Percentiles rank a stretch among this genome's conserved stretches.
Evolutionary conservation across 441 rosid genomes (phyloP).

Genomic region (Heliophila coronopifolia): DNA sequence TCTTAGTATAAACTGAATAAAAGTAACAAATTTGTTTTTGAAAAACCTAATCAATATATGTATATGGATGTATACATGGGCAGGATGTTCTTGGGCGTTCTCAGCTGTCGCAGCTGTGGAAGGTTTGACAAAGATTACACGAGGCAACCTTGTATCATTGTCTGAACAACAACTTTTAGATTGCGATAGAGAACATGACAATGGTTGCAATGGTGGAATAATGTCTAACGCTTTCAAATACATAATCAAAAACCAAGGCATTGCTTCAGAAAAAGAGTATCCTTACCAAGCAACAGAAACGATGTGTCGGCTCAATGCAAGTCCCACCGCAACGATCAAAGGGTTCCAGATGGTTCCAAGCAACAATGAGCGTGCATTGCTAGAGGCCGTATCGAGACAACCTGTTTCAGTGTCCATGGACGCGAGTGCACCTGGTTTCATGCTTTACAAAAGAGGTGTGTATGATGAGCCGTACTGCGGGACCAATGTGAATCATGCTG

Average conservation of each 20-base stretch:
- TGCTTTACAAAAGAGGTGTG: constrained; percentile 25
- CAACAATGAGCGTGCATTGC: constrained; percentile 32
- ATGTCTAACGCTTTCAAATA: constrained; percentile 36
- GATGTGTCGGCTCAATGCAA: constrained; percentile 21
- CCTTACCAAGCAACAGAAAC: constrained; percentile 31
- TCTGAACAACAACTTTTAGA: constrained; percentile 34
- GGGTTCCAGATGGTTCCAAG: constrained; percentile 25
- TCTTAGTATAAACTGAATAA: too few species aligned
- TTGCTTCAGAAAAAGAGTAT: constrained; percentile 33
- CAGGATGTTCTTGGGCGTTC: constrained; percentile 49
- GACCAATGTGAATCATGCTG: constrained; percentile 19
- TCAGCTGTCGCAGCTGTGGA: constrained; percentile 43
- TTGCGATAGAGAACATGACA: constrained; percentile 25
- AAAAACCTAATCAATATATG: too few species aligned
- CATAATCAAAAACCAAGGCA: constrained; percentile 32
- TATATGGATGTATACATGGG: too few species aligned
- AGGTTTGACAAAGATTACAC: constrained; percentile 22
- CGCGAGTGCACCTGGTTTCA: constrained; percentile 11
- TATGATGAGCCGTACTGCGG: constrained; percentile 27
- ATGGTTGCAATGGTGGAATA: constrained; percentile 35
- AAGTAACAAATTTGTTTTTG: too few species aligned
- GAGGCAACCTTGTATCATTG: constrained; percentile 21
- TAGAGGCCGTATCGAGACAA: constrained; percentile 28
- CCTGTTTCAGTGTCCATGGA: constrained; percentile 31
- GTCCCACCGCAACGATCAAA: constrained; percentile 15